These are phyloP conservation scores for Wallacemonas sp. DNA, from an alignment of 208 protist genomes.

Conservation along the genomic window DNA sequence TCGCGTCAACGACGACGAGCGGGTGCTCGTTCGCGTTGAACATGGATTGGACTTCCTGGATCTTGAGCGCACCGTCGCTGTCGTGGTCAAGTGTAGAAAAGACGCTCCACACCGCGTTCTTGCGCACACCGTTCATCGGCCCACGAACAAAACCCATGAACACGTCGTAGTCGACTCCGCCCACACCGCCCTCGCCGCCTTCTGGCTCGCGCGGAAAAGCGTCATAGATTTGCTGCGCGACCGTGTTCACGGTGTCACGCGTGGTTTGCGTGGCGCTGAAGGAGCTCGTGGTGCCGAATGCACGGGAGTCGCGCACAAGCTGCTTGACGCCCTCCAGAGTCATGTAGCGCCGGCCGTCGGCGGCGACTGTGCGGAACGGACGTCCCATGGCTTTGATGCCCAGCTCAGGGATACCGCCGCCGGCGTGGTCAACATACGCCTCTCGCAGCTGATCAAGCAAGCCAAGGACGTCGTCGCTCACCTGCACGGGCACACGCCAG, in stretches of 20 bases:
- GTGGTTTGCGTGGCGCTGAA: constrained; percentile 42
- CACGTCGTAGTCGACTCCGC: constrained; percentile 77
- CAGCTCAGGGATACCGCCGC: constrained; percentile 85
- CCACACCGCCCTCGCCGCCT: not conserved
- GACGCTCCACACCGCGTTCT: constrained; percentile 69
- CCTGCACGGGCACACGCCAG: constrained; percentile 31
- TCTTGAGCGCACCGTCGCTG: constrained; percentile 64
- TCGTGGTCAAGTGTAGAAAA: constrained; percentile 88
- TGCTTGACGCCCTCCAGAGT: constrained; percentile 53
- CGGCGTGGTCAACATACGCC: constrained; percentile 73
- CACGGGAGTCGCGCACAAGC: constrained; percentile 71
- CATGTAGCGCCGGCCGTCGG: constrained; percentile 85
- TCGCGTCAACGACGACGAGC: constrained; percentile 61
- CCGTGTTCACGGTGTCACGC: constrained; percentile 23
- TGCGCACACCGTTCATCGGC: constrained; percentile 79
- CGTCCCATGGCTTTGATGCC: constrained; percentile 91
- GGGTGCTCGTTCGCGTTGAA: constrained; percentile 88
- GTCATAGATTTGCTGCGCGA: constrained; percentile 47
- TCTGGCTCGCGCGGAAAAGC: constrained; percentile 74
- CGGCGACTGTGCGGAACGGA: constrained; percentile 65
- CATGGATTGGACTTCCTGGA: constrained; percentile 72
- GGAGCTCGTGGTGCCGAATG: constrained; percentile 38
- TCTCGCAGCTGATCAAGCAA: constrained; percentile 62
- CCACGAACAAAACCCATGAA: constrained; percentile 86
- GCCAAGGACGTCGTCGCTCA: constrained; percentile 38